Conservation (phyloP, 208 protist genomes). For the Crithidia acanthocephali region DNA sequence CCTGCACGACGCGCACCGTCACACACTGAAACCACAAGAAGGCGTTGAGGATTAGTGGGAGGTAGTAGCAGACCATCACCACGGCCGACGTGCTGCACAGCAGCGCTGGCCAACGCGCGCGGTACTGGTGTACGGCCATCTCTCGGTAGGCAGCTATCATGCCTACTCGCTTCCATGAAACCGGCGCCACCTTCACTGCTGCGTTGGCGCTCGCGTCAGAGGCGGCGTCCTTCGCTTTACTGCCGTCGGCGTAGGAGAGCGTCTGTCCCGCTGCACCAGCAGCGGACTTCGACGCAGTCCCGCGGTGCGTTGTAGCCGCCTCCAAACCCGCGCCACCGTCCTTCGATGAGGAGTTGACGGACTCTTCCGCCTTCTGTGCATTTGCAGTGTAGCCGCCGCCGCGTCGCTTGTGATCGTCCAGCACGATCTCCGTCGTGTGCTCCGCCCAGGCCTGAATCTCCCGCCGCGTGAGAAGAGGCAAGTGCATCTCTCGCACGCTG, state of each 20-base stretch:
- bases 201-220: background rate
- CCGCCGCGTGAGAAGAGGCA: conserved; percentile 1
- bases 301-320: background rate
- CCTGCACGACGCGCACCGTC: background rate
- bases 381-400: background rate
- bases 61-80: conserved; percentile 25
- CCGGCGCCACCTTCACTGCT: background rate
- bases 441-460: conserved; percentile 19
- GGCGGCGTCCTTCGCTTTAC: background rate
- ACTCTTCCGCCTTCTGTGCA: background rate
- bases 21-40: conserved; percentile 34
- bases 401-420: background rate
- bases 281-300: background rate
- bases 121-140: conserved; percentile 32
- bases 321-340: background rate
- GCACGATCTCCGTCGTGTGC: background rate
- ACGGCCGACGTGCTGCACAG: conserved; percentile 22
- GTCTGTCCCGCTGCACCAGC: background rate
- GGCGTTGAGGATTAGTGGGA: conserved; percentile 17
- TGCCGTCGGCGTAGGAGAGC: background rate
- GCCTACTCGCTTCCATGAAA: conserved; percentile 19
- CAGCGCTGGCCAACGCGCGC: conserved; percentile 27
- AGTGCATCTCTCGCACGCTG: background rate
- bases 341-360: background rate
- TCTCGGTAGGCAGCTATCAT: conserved; percentile 31